These are phyloP conservation scores for Ophiosphaerella herpotricha DNA, from an alignment of 2,329 filamentous ascomycete species.

Conservation along the genomic window DNA sequence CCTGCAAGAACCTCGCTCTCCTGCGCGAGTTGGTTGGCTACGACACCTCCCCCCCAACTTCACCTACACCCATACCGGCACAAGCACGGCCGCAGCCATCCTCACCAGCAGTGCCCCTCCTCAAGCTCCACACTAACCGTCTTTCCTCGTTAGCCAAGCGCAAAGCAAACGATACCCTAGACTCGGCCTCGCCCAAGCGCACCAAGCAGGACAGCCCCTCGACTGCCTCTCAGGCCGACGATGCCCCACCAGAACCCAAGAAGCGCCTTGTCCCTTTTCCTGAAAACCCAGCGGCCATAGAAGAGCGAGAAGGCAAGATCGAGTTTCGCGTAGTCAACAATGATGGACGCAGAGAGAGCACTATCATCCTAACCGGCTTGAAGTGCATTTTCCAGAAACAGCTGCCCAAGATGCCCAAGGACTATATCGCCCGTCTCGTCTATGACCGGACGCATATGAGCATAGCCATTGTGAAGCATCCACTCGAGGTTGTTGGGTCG, in stretches of 20 bases:
- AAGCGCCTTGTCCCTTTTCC: constrained; percentile 80
- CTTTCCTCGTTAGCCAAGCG: constrained; percentile 60
- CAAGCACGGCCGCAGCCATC: neutral
- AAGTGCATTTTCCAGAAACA: constrained; percentile 99
- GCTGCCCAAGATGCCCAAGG: constrained; percentile 98
- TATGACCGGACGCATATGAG: constrained; percentile 96
- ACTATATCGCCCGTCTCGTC: constrained; percentile 95
- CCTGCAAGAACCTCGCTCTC: constrained; percentile 11
- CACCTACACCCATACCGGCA: neutral
- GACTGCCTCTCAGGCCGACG: constrained; percentile 38
- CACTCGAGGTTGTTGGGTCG: constrained; percentile 81
- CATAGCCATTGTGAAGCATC: constrained; percentile 96
- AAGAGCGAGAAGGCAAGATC: constrained; percentile 92
- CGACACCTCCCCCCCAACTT: constrained; percentile 21
- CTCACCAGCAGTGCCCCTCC: constrained; percentile 20
- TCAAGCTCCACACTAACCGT: constrained; percentile 17
- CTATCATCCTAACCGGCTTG: constrained; percentile 91
- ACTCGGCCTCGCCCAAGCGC: constrained; percentile 66
- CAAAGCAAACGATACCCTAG: constrained; percentile 72
- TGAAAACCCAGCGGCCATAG: constrained; percentile 90
- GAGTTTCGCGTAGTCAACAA: constrained; percentile 99
- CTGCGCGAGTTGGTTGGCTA: constrained; percentile 25
- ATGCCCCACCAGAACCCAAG: constrained; percentile 46
- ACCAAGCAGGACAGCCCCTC: constrained; percentile 41
- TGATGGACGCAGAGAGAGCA: constrained; percentile 82